Conservation (phyloP, 2,329 filamentous ascomycete genomes). For the Colletotrichum simmondsii region DNA sequence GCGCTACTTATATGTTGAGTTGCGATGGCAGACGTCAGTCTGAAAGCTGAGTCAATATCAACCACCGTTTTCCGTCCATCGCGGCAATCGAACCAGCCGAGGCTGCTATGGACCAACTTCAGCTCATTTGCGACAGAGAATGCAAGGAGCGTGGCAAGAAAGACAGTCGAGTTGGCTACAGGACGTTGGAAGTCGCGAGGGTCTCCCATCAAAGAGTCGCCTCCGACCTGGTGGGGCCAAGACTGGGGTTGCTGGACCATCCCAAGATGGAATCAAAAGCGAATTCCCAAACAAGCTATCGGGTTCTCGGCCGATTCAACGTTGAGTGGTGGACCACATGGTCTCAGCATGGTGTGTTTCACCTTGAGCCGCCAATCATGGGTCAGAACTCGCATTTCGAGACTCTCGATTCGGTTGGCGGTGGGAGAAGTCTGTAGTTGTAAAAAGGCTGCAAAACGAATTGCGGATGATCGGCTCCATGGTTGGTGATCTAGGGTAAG, state of each 20-base stretch:
- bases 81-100: neutral
- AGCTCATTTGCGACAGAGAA: constrained; percentile 2
- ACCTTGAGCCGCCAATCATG: constrained; percentile 10
- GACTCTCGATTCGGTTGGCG: neutral
- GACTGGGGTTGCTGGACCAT: neutral
- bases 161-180: neutral
- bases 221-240: neutral
- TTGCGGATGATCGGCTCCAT: neutral
- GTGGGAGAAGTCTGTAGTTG: neutral
- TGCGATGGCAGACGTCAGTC: constrained; percentile 25
- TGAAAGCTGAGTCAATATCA: neutral
- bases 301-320: constrained; percentile 8
- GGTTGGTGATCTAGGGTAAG: neutral
- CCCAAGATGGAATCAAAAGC: constrained; percentile 19
- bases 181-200: neutral
- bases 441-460: neutral
- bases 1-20: constrained; percentile 13
- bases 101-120: neutral
- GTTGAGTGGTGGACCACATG: neutral
- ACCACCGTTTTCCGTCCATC: neutral
- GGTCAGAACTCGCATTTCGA: neutral
- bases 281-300: constrained; percentile 4
- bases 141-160: neutral
- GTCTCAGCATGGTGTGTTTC: constrained; percentile 22
- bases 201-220: neutral